These are phyloP conservation scores for Spongispora temasekensis DNA, from an alignment of 1,284 basidiomycete species.

Conservation along the genomic window DNA sequence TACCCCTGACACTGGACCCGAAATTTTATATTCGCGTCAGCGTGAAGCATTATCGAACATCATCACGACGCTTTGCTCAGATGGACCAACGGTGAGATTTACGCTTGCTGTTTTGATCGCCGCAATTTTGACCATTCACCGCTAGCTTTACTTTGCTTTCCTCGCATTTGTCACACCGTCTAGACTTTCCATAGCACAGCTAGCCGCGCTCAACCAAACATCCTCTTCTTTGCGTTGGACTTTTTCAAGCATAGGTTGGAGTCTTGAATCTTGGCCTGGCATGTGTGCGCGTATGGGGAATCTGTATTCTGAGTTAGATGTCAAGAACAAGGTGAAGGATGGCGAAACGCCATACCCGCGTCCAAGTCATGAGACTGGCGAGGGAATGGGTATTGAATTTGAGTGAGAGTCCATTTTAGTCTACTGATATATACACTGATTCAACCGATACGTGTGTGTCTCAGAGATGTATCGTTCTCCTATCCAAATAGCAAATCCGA, in stretches of 20 bases:
- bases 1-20: slow-evolving; percentile 23
- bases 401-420: slow-evolving; percentile 20
- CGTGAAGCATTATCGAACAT: slow-evolving; percentile 19
- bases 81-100: slow-evolving; percentile 34
- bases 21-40: slow-evolving; percentile 18
- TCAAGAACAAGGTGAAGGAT: slow-evolving; percentile 22
- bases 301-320: slow-evolving; percentile 22
- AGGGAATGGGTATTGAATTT: slow-evolving; percentile 41
- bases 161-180: slow-evolving; percentile 36
- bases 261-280: slow-evolving; percentile 10
- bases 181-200: slow-evolving; percentile 35
- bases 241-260: slow-evolving; percentile 10
- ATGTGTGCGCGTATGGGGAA: slow-evolving; percentile 14
- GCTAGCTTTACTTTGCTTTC: slow-evolving; percentile 41
- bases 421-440: too few relatives aligned
- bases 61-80: slow-evolving; percentile 20
- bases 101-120: neutral
- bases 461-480: slow-evolving; percentile 46
- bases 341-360: slow-evolving; percentile 22
- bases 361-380: slow-evolving; percentile 16
- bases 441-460: neutral
- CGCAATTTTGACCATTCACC: too few relatives aligned
- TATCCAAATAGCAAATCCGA: slow-evolving; percentile 47
- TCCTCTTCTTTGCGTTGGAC: slow-evolving; percentile 26
- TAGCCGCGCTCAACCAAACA: slow-evolving; percentile 38